phyloP scores from a whole-genome alignment of 495 filamentous ascomycete genomes.

The Penicillium cosmopolitanum region DNA sequence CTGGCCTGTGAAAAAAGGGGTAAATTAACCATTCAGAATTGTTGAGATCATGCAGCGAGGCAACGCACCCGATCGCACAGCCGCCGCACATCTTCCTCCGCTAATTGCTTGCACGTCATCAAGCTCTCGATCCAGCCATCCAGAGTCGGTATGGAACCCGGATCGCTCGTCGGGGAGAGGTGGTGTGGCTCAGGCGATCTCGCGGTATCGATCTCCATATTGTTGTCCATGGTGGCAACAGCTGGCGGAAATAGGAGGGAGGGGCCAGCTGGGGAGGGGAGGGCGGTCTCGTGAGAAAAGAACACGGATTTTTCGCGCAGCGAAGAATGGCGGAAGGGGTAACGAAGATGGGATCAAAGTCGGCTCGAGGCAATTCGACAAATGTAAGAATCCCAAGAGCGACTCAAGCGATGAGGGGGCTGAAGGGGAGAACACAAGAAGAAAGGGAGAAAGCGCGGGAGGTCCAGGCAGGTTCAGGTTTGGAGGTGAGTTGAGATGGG shows the following conservation, averaged over 20 bases:
- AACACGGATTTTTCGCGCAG: conserved; percentile 23
- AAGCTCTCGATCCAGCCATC: conserved; percentile 98
- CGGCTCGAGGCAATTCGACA: conserved; percentile 1
- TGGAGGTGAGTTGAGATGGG: conserved; percentile 27
- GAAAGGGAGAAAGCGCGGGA: conserved; percentile 36
- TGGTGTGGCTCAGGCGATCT: conserved; percentile 81
- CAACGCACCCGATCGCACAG: conserved; percentile 92
- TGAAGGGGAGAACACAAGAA: conserved; percentile 17
- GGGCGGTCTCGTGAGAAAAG: conserved; percentile 49
- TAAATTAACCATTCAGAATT: conserved; percentile 24
- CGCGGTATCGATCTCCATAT: conserved; percentile 89
- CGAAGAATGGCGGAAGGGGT: conserved; percentile 18
- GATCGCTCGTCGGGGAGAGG: conserved; percentile 73
- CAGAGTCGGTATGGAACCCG: conserved; percentile 85
- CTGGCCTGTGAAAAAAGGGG: conserved; percentile 63
- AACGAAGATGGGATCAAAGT: conserved; percentile 16
- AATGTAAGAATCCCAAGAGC: conserved; percentile 17
- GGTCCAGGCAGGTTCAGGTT: conserved; percentile 26
- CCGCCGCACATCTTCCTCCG: conserved; percentile 91
- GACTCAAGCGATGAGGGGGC: conserved; percentile 29
- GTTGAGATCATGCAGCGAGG: not conserved
- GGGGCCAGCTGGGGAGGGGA: conserved; percentile 39
- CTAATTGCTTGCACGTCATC: conserved; percentile 98
- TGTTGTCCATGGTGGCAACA: conserved; percentile 78
- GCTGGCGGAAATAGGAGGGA: conserved; percentile 32